A percentile compares a stretch with the other conserved stretches of the same genome.
Conservation (phyloP, 345 rosid genomes). For the Gossypium longicalyx region DNA sequence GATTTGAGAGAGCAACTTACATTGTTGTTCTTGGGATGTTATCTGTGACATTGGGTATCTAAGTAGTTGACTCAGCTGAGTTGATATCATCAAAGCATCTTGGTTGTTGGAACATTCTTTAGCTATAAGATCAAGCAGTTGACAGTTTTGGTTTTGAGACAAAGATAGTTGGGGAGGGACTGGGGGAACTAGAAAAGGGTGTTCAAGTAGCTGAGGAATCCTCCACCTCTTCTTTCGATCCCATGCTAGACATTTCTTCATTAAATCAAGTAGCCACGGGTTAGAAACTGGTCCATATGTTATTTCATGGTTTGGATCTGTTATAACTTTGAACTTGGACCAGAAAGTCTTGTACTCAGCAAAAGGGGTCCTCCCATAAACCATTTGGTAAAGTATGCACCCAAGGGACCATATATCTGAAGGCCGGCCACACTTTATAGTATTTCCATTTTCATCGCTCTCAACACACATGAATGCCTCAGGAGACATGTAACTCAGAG, state of each 20-base stretch:
- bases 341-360: slow-evolving; percentile 91
- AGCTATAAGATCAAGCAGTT: slow-evolving; percentile 50
- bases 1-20: slow-evolving; percentile 43
- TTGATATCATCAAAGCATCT: slow-evolving; percentile 38
- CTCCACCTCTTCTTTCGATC: slow-evolving; percentile 90
- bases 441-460: slow-evolving; percentile 79
- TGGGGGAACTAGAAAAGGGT: slow-evolving; percentile 91
- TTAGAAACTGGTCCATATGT: slow-evolving; percentile 60
- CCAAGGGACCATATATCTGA: slow-evolving; percentile 99
- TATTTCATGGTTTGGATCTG: slow-evolving; percentile 82
- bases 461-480: slow-evolving; percentile 99
- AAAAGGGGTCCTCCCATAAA: slow-evolving; percentile 93
- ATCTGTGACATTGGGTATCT: slow-evolving; percentile 35
- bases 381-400: slow-evolving; percentile 97
- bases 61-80: slow-evolving; percentile 46
- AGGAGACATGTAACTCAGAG: slow-evolving; percentile 98
- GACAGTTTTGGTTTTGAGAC: slow-evolving; percentile 34
- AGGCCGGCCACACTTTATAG: slow-evolving; percentile 91
- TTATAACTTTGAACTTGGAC: slow-evolving; percentile 97
- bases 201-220: slow-evolving; percentile 87
- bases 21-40: slow-evolving; percentile 35
- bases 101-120: slow-evolving; percentile 41
- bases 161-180: slow-evolving; percentile 32
- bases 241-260: slow-evolving; percentile 97
- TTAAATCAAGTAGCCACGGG: slow-evolving; percentile 90